Conservation (phyloP, 495 filamentous ascomycete species). For the Daldinia grandis region DNA sequence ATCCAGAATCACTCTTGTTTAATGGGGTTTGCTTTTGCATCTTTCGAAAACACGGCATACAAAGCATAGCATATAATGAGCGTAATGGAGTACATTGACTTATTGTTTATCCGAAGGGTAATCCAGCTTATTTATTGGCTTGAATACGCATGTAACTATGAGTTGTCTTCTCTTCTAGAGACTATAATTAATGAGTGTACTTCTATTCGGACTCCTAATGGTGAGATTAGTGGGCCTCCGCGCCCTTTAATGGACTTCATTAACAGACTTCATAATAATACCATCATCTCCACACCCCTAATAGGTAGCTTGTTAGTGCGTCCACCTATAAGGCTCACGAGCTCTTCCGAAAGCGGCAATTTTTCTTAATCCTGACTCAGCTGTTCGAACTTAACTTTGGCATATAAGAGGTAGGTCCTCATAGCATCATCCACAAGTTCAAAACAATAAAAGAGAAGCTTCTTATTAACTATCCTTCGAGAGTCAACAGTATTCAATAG, state of each 20-base stretch:
- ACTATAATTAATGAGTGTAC: background rate
- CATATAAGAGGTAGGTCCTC: too few relatives aligned
- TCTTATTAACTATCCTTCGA: background rate
- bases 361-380: background rate
- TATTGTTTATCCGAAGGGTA: background rate
- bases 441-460: background rate
- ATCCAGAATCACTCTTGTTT: background rate
- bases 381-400: background rate
- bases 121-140: background rate
- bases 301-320: conserved; percentile 4
- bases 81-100: background rate
- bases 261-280: conserved; percentile 4
- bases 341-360: conserved; percentile 21
- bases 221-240: conserved; percentile 23
- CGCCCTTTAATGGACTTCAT: conserved; percentile 15
- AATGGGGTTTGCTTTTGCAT: background rate
- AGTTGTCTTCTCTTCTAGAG: background rate
- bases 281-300: conserved; percentile 9
- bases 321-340: conserved; percentile 8
- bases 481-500: background rate
- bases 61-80: background rate
- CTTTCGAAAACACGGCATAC: background rate
- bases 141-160: background rate
- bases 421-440: too few relatives aligned
- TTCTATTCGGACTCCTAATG: background rate